Evolutionary conservation across 257 asterid species (phyloP), one percentile per base, ranked within the genome.

Genomic region (Nicotiana undulata): DNA sequence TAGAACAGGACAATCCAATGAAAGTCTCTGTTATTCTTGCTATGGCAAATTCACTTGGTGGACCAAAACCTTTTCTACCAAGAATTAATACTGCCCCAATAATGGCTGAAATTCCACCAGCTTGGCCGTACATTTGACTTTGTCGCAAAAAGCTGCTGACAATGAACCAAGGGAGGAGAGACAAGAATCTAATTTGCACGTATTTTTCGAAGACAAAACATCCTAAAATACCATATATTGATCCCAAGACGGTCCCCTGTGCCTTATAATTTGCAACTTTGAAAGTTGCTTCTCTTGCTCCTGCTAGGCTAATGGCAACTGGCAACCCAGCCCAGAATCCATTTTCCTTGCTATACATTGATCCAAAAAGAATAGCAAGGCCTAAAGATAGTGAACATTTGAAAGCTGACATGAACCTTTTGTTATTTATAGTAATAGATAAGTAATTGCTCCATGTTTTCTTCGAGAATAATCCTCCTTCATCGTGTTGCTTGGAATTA

Each of bases 161-260:
- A 60, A 94, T 70, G 89, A 94, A 91, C 98, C 98, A 94, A 0
- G 98, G 98, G 5, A 94, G 87, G 17, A 94, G 95, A 29, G 98
- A 90, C 6, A 94, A 44, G 83, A 94, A 90, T 86, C 97, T 89
- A 34, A 90, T 49, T 17, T 86, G 84, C 0, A 86, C 92, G 40
- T 87, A 93, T 49, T 81, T 85, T 67, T 89, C 92, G 67, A 94
- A 93, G n/a, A 93, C 80, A 49, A 90, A 93, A 79, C 98, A 93
- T 5, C 97, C 93, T 52, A 94, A 55, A 7, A 93, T 93, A 34
- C 98, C 98, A 72, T 93, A 94, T 5, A 93, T 93, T 0, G 97
- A 83, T 44, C 98, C 98, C 6, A 94, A 83, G 5, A 93, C 98
- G 0, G 98, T 93, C 46, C 98, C 98, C 20, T 94, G 98, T 26